Conservation (phyloP, 1,284 basidiomycete species). For the Trametes pubescens region DNA sequence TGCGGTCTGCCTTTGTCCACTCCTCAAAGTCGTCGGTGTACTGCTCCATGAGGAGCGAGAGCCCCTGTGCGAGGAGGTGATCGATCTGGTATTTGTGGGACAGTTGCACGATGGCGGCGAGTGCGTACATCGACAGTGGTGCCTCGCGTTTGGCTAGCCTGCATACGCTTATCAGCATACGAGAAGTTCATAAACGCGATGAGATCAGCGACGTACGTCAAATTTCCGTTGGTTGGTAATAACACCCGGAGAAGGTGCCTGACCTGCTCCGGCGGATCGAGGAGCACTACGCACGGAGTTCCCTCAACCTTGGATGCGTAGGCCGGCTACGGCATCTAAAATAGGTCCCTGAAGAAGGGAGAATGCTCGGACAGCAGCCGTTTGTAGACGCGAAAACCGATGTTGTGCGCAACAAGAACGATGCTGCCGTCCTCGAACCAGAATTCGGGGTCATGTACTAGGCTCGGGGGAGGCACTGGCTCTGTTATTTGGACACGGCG, state of each 20-base stretch:
- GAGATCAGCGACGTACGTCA: conserved; percentile 18
- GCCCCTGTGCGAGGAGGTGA: conserved; percentile 18
- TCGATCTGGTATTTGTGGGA: conserved; percentile 31
- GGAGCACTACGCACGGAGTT: conserved; percentile 14
- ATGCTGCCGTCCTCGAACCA: conserved; percentile 36
- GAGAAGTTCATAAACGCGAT: too few species aligned
- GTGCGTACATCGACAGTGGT: not conserved
- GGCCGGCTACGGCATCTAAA: conserved; percentile 28
- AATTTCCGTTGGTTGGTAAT: conserved; percentile 19
- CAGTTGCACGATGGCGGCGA: conserved; percentile 16
- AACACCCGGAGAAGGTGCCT: conserved; percentile 13
- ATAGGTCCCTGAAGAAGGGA: conserved; percentile 33
- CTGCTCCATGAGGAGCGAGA: conserved; percentile 20
- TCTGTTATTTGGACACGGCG: conserved; percentile 33
- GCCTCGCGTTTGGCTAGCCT: conserved; percentile 3
- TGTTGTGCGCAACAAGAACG: conserved; percentile 24
- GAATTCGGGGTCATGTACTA: conserved; percentile 33
- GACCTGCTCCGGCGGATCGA: conserved; percentile 13
- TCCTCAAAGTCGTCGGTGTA: conserved; percentile 20
- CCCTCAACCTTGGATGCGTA: conserved; percentile 7
- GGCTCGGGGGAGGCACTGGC: conserved; percentile 26
- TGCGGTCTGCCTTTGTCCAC: conserved; percentile 15
- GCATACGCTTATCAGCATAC: not conserved
- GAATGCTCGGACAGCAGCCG: conserved; percentile 28
- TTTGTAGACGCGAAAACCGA: conserved; percentile 31